A percentile compares a stretch with the other conserved stretches of the same genome.
phyloP scores from a whole-genome alignment of 2,329 filamentous ascomycete species.

The Calonectria henricotiae region DNA sequence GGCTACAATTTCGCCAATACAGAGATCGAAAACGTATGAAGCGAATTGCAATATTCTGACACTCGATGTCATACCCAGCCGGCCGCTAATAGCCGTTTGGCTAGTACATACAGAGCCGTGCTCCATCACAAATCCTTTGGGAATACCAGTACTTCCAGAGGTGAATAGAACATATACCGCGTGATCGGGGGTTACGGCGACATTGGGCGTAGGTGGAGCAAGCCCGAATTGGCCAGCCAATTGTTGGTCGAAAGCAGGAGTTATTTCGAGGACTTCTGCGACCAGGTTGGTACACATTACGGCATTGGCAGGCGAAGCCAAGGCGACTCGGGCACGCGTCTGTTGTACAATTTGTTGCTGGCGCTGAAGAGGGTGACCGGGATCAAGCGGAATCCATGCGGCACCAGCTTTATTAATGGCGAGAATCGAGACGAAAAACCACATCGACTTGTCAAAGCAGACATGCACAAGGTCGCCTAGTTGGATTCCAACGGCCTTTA shows the following conservation, averaged over 20 bases:
- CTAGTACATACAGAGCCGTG: constrained; percentile 8
- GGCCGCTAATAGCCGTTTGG: background rate
- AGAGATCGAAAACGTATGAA: constrained; percentile 5
- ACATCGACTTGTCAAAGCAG: constrained; percentile 30
- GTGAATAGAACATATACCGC: constrained; percentile 4
- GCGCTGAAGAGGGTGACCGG: background rate
- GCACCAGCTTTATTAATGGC: constrained; percentile 5
- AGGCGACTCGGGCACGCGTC: background rate
- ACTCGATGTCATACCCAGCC: background rate
- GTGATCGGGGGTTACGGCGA: background rate
- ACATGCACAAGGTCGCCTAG: constrained; percentile 24
- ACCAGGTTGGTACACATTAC: constrained; percentile 16
- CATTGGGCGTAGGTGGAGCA: background rate
- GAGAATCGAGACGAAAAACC: constrained; percentile 1
- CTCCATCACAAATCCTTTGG: constrained; percentile 38
- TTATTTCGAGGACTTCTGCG: background rate
- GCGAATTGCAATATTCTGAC: constrained; percentile 11
- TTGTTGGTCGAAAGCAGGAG: background rate
- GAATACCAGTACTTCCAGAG: constrained; percentile 21
- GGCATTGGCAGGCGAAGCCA: constrained; percentile 15
- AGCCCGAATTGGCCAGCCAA: background rate
- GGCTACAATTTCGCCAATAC: constrained; percentile 2
- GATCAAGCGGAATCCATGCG: background rate
- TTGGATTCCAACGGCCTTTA: constrained; percentile 13
- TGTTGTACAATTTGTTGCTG: constrained; percentile 8